Base-by-base conservation (phyloP, 345 rosid genomes). In the Murraya paniculata region DNA sequence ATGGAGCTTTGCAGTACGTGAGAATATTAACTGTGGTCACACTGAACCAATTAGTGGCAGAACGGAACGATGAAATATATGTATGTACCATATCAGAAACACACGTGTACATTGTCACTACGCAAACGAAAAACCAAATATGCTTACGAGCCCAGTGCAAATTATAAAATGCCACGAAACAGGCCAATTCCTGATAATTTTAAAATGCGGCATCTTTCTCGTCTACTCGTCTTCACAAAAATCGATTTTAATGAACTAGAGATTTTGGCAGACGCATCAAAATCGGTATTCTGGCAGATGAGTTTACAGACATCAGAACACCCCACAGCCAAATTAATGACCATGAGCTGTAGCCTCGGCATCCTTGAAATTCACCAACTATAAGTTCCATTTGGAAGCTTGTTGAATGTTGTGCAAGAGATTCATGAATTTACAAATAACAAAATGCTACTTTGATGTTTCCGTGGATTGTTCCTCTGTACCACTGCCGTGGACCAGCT, bases 401-500 rank as follows among this genome's bases (percentile, higher is more conserved):
- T 22, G 18, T 13, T 45, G 50, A 13, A 45, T 53, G 60, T n/a
- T 68, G 38, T 27, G 39, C 3, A 3, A 28, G 60, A 64, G 11
- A 45, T 64, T 28, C 36, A 60, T 73, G 57, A 68, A 68, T 50
- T 38, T 61, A 21, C 45, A 72, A 70, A 76, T 64, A 22, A 64
- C 21, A 18, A 30, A 75, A 60, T 65, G 73, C 87, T 83, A 80
- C 73, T 88, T 88, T 55, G 85, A 58, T 53, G 80, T 68, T 19
- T 81, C 85, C 22, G 79, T 64, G 18, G 92, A 69, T 53, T 81
- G 72, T 79, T 86, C 90, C 28, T 81, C 88, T 6, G 76, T 72
- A 72, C 84, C 92, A 22, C 72, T 62, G 81, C 86, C 88, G 33
- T 90, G 84, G 80, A 92, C 87, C 71, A 92, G 83, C 95, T 89